These are phyloP conservation scores for Ceratobasidium sp. DNA, from an alignment of 1,284 basidiomycete genomes.

Conservation along the genomic window DNA sequence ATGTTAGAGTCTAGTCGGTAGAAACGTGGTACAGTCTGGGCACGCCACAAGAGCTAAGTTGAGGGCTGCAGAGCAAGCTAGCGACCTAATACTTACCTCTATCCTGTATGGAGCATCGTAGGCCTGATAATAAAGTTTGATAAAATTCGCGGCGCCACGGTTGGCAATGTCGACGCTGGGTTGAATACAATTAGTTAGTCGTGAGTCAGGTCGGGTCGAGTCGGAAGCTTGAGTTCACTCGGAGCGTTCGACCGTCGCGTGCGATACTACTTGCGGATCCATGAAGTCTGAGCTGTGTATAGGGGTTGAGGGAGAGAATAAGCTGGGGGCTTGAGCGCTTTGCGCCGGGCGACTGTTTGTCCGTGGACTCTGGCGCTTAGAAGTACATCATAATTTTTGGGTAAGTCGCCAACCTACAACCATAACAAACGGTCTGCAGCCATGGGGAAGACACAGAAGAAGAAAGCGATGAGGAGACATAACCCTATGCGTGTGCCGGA, in stretches of 20 bases:
- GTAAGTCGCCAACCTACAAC: constrained; percentile 3
- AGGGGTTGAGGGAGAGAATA: neutral
- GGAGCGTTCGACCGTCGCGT: constrained; percentile 40
- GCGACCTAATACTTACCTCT: constrained; percentile 36
- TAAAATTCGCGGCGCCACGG: constrained; percentile 81
- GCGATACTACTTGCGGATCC: constrained; percentile 38
- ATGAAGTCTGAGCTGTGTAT: neutral
- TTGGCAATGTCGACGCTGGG: constrained; percentile 82
- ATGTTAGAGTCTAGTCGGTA: constrained; percentile 80
- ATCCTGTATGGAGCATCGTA: constrained; percentile 78
- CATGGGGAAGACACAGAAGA: constrained; percentile 94
- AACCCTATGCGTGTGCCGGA: constrained; percentile 93
- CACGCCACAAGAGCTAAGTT: constrained; percentile 8
- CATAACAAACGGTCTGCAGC: constrained; percentile 31
- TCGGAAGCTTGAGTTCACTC: constrained; percentile 44
- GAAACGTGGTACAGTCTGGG: constrained; percentile 72
- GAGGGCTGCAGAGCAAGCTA: constrained; percentile 59
- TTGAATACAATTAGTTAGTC: constrained; percentile 32
- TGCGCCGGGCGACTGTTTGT: neutral
- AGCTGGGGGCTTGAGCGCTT: neutral
- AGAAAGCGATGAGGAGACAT: constrained; percentile 81
- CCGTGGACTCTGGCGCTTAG: constrained; percentile 30
- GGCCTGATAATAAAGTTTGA: constrained; percentile 78
- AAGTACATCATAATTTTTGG: constrained; percentile 41
- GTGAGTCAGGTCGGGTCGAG: constrained; percentile 40